Evolutionary conservation across 2,329 filamentous ascomycete genomes (phyloP), one percentile per base, ranked within the genome.

Genomic region (Pezicula carpinea): DNA sequence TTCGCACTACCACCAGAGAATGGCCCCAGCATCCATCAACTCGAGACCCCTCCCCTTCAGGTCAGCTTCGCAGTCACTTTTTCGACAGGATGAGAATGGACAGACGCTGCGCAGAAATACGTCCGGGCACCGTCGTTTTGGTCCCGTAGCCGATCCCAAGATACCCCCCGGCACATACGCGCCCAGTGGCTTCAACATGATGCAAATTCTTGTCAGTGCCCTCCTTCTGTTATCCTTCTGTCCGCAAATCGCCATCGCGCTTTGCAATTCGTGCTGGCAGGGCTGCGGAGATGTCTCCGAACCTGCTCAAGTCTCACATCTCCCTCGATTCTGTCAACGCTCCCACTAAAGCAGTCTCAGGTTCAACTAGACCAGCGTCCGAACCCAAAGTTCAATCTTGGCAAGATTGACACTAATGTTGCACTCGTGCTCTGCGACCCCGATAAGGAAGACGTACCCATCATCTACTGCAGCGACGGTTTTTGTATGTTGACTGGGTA

Each of bases 401-500:
- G 91, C 10, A 86, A 87, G 1, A 89, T 97, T 26, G 91, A 97
- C 64, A 78, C 95, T 68, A 95, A 89, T 1, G 96, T 90, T 63
- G 89, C 91, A 1, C 96, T 97, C 64, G 88, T 96, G 29, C 87
- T 96, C 13, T 96, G 89, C 66, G 91, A 96, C 64, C 82, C 89
- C n/a, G 81, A 83, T n/a, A 79, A 84, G 66, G 85, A 91, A 55
- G 91, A 96, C 66, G 83, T 85, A 47, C 92, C 92, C 0, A 96
- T 97, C 54, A 83, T 96, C 21, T 96, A 96, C 64, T 92, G 90
- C 52, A 96, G 91, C 1, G 89, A 96, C 55, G 91, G 91, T 55
- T 96, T 97, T 60, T 88, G 95, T 64, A 85, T 89, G 26, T 73
- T 97, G 46, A 96, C 91, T 0, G 91, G 91, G 14, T 97, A 96